A percentile compares a stretch with the other conserved stretches of the same genome.
Conservation (phyloP, 2,329 filamentous ascomycete species). For the Aspergillus alliaceus region DNA sequence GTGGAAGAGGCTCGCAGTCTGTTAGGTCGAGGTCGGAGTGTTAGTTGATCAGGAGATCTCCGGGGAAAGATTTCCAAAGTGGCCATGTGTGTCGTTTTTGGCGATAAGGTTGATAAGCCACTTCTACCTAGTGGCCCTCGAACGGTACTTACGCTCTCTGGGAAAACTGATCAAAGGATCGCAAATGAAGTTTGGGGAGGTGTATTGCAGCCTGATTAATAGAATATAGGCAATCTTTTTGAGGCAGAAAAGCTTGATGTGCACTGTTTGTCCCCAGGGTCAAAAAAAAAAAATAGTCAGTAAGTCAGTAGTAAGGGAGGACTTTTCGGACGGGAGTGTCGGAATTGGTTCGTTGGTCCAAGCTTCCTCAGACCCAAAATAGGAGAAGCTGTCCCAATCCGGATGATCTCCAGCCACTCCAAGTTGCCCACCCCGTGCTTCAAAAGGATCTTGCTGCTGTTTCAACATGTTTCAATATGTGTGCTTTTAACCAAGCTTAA, state of each 20-base stretch:
- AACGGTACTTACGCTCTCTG: neutral
- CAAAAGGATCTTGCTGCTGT: too few relatives aligned
- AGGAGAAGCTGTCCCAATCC: neutral
- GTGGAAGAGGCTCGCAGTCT: neutral
- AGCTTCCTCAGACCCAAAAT: neutral
- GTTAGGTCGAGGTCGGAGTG: neutral
- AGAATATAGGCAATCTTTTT: neutral
- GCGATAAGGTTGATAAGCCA: conserved; percentile 11
- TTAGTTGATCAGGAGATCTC: conserved; percentile 5
- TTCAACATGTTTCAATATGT: too few relatives aligned
- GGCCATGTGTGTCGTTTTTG: conserved; percentile 1
- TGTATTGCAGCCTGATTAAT: neutral
- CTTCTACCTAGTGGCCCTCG: neutral
- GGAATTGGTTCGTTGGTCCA: neutral
- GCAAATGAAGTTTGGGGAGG: too few relatives aligned
- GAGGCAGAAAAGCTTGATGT: neutral
- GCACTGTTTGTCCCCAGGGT: neutral
- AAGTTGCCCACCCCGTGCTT: too few relatives aligned
- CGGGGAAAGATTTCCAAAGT: conserved; percentile 3
- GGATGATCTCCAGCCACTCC: neutral
- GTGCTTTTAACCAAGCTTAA: too few relatives aligned
- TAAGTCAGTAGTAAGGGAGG: neutral
- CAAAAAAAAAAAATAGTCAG: neutral
- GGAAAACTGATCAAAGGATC: too few relatives aligned
- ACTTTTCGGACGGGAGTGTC: neutral